Evolutionary conservation across 352 stramenopile species (phyloP), one percentile per base, ranked within the genome.

Genomic region (Pythium rishiriense): DNA sequence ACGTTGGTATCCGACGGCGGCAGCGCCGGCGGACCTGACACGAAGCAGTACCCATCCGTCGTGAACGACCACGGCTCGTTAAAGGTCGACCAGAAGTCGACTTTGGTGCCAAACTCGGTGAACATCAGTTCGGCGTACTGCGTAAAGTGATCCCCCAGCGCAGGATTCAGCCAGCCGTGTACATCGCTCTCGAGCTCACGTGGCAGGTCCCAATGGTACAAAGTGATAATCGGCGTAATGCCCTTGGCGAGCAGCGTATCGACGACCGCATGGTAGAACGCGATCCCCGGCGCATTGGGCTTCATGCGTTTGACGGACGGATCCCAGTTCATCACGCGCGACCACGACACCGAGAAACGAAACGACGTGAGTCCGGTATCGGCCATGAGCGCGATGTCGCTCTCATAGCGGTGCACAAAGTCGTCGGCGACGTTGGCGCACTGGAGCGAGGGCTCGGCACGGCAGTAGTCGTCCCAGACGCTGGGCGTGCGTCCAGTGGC

Each of bases 181-280:
- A 94, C 87, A 19, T 87, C 71, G 12, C 86, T 76, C 62, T 98
- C 75, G 12, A 98, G 66, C 39, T 75, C 69, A 31, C 93, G 74
- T 9, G 95, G 96, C 11, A 98, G 65, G 75, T 99, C 96, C 95
- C 95, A 99, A 75, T 99, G 96, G 69, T 98, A 98, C 21, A 98
- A 62, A 8, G 95, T 98, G 21, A 98, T 64, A 35, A 96, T 85
- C 22, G 96, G 93, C 47, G 83, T 74, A 55, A 99, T 97, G 59
- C 81, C 75, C 50, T 80, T 72, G 4, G 55, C 69, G 9, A 83
- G 46, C 8, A 98, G 73, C 28, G 78, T 72, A 70, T 98, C 85
- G 58, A 98, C 88, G 2, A 99, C 46, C 14, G 75, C 64, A 67
- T 97, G 88, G 79, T 99, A 99, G 80, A 98, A 98, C 5, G 73